A percentile compares a stretch with the other conserved stretches of the same genome.
Evolutionary conservation across 2,329 filamentous ascomycete genomes (phyloP).

Genomic region (Penicillium janthinellum): DNA sequence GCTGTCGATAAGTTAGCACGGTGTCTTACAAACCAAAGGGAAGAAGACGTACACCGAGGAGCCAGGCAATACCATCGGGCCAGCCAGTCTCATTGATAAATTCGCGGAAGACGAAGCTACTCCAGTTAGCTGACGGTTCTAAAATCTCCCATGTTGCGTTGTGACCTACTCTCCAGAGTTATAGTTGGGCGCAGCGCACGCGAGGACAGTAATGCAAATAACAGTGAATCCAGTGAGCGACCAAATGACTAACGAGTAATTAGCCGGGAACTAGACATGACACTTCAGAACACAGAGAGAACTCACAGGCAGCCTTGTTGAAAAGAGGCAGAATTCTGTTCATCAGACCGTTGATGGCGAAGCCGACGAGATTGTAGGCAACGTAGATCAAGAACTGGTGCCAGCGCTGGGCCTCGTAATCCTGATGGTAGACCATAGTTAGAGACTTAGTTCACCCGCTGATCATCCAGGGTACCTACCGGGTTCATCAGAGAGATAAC

Average conservation of each 20-base stretch:
- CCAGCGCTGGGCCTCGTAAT: constrained; percentile 62
- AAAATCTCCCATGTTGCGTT: not conserved
- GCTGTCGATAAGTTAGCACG: constrained; percentile 29
- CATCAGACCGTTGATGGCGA: constrained; percentile 67
- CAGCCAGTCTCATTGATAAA: constrained; percentile 71
- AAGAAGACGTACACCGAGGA: constrained; percentile 42
- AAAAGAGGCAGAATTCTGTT: constrained; percentile 64
- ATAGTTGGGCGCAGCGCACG: constrained; percentile 66
- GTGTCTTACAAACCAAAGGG: not conserved
- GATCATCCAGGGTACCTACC: constrained; percentile 23
- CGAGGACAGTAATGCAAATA: constrained; percentile 69
- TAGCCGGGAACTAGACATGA: not conserved
- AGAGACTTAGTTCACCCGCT: not conserved
- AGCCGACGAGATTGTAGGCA: constrained; percentile 62
- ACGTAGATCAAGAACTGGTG: constrained; percentile 75
- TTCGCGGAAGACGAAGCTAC: constrained; percentile 57
- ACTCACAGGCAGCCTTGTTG: constrained; percentile 63
- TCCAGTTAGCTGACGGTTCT: constrained; percentile 8
- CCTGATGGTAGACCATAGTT: constrained; percentile 11
- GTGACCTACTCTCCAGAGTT: constrained; percentile 61
- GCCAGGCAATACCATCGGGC: constrained; percentile 64
- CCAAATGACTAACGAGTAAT: constrained; percentile 57
- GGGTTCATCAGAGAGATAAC: constrained; percentile 64
- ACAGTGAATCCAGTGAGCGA: constrained; percentile 68
- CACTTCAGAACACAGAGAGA: not conserved